Base-by-base conservation (phyloP, 164 flowering plant genomes). In the Aristolochia fimbriata region DNA sequence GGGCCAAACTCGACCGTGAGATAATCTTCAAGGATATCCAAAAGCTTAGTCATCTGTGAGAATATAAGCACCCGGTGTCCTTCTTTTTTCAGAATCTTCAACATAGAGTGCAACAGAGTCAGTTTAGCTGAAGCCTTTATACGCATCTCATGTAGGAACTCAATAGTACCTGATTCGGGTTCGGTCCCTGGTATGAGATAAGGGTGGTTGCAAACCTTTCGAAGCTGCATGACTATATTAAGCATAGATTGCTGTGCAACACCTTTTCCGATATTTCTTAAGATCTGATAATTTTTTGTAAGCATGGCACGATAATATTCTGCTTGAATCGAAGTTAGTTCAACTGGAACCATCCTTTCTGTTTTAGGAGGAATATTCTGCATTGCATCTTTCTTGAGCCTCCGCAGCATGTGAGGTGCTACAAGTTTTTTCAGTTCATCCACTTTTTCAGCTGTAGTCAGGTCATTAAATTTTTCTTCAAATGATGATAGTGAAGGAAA, bases 261-360 rank as follows among this genome's bases (percentile, higher is more conserved):
- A 57, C 99, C 99, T 72, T 88, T 91, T 31, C 99, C 97, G 21
- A 87, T 78, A 59, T 94, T 94, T 30, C 99, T 78, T 47, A 94
- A 70, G 33, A 94, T 60, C 74, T 94, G 97, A 75, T 94, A 94
- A 67, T 94, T 91, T 71, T 94, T 94, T 53, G 99, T 94, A 4
- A 94, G 85, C 93, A 94, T 91, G 62, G 99, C 99, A 51, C 99
- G 97, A 69, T 94, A 94, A 70, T 88, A 94, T 74, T 94, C 99
- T 46, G 99, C 97, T 66, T 94, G 99, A 58, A 94, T 86, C 60
- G 96, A 85, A 13, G 99, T 85, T 73, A 94, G 66, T 76, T 94
- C 99, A 62, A 94, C 96, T 60, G 99, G 99, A 68, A 94, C 99
- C 81, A 88, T 82, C 61, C 92, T 68, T 73, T 94, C 99, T 4